phyloP scores from a whole-genome alignment of 2,329 filamentous ascomycete genomes.

The Alternaria ventricosa region DNA sequence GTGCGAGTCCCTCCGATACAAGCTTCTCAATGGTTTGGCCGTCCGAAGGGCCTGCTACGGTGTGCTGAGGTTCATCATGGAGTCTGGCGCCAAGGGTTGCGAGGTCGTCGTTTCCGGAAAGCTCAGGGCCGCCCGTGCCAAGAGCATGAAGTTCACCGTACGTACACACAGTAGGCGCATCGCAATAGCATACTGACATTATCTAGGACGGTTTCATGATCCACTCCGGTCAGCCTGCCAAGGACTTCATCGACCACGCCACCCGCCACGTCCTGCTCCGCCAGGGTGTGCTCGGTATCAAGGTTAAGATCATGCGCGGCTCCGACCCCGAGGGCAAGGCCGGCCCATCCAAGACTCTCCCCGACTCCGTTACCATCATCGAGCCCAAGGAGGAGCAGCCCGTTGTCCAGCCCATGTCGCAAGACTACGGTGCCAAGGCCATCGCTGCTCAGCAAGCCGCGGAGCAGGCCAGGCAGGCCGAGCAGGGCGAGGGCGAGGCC shows the following conservation, averaged over 20 bases:
- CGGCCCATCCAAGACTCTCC: slow-evolving; percentile 94
- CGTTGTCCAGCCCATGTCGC: slow-evolving; percentile 92
- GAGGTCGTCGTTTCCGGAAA: slow-evolving; percentile 99
- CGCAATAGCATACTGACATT: slow-evolving; percentile 23
- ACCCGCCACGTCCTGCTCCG: slow-evolving; percentile 99
- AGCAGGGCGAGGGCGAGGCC: slow-evolving; percentile 63
- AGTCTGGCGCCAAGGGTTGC: slow-evolving; percentile 99
- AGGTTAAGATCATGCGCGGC: slow-evolving; percentile 99
- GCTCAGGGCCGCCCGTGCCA: slow-evolving; percentile 97
- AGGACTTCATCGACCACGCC: slow-evolving; percentile 99
- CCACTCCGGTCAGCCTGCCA: slow-evolving; percentile 99
- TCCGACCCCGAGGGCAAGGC: slow-evolving; percentile 99
- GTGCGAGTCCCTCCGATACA: slow-evolving; percentile 99
- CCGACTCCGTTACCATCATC: slow-evolving; percentile 98
- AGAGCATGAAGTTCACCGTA: slow-evolving; percentile 99
- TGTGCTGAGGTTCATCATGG: slow-evolving; percentile 99
- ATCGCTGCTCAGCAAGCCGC: slow-evolving; percentile 71
- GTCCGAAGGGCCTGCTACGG: slow-evolving; percentile 99
- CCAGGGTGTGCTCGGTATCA: slow-evolving; percentile 99
- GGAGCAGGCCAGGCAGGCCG: slow-evolving; percentile 64
- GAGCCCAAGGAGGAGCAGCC: slow-evolving; percentile 99
- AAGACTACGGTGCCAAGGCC: slow-evolving; percentile 98
- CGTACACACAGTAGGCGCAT: slow-evolving; percentile 27
- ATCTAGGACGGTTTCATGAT: slow-evolving; percentile 97
- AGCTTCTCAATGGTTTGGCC: slow-evolving; percentile 99